phyloP scores from a whole-genome alignment of 1,284 basidiomycete genomes.

The Cutaneotrichosporon spelunceum region DNA sequence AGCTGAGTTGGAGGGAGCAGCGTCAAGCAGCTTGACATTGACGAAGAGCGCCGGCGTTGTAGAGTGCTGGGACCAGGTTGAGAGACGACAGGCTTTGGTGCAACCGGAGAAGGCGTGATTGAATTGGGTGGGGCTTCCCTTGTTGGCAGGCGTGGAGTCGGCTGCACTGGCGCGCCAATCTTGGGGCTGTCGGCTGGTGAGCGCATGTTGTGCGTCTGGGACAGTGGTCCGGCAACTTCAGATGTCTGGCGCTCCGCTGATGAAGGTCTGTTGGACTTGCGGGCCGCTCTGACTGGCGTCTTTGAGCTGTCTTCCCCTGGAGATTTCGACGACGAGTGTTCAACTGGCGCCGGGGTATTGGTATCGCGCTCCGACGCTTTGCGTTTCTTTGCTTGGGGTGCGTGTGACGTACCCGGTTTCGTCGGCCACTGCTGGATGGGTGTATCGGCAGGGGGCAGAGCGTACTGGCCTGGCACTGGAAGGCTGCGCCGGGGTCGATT shows the following conservation, averaged over 20 bases:
- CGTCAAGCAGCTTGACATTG: slow-evolving; percentile 1
- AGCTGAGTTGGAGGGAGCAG: not conserved
- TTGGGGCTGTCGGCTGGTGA: not conserved
- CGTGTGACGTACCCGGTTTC: slow-evolving; percentile 4
- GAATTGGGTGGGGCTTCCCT: not conserved
- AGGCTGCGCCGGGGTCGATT: slow-evolving; percentile 7
- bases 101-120: not conserved
- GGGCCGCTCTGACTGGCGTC: not conserved
- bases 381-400: not conserved
- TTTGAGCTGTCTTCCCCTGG: not conserved
- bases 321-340: not conserved
- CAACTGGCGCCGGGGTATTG: not conserved
- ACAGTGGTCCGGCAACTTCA: not conserved
- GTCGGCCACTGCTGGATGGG: slow-evolving; percentile 27
- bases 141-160: not conserved
- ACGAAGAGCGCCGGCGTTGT: not conserved
- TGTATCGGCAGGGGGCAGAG: slow-evolving; percentile 23
- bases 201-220: not conserved
- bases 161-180: not conserved
- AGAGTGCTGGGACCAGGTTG: not conserved
- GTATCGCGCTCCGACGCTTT: not conserved
- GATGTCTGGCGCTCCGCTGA: not conserved
- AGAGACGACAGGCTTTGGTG: not conserved
- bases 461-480: slow-evolving; percentile 22
- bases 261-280: not conserved